Base-by-base conservation (phyloP, 2,329 filamentous ascomycete genomes). In the Didymella sp. region DNA sequence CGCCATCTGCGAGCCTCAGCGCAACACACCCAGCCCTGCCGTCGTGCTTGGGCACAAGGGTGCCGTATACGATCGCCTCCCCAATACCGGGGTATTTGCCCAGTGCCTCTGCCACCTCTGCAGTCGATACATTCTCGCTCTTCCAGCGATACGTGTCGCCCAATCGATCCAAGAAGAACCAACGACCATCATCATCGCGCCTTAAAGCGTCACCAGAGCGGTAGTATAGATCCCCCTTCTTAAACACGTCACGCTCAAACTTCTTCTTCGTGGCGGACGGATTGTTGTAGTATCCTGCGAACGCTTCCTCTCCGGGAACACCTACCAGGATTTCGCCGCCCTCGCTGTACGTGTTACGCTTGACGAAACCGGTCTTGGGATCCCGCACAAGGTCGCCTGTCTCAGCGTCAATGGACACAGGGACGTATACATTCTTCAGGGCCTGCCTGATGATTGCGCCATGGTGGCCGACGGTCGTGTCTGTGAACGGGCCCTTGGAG, bases 271-370 rank as follows among this genome's bases (percentile, higher is more conserved):
- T 90, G 0, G 89, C 89, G 21, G 83, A 81, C 0, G 81, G 79
- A 64, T 91, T 87, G 56, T 85, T 83, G 72, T 85, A 86, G 71
- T 92, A 92, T 0, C 89, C 89, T 11, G 83, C 81, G 72, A 89
- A 73, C 0, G 67, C 67, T 11, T 58, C 53, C 48, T 72, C 69
- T n/a, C 43, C 27, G 0, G 85, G 82, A 2, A 88, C 80, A 0
- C 80, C 78, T n/a, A 91, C 85, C 9, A 93, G 76, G 4, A 92
- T 89, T 75, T 93, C 90, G 8, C 90, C 90, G 6, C 89, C 89
- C 31, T 85, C 79, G 2, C 85, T 84, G 67, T 89, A 89, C 0
- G 85, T 75, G 31, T 83, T 81, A 15, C 88, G 82, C 25, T 77
- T 78, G 0, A 84, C 89, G 51, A 90, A 89, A 0, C 89, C 88